Conservation (phyloP, 768 basidiomycete species). For the Suillus alpinus region DNA sequence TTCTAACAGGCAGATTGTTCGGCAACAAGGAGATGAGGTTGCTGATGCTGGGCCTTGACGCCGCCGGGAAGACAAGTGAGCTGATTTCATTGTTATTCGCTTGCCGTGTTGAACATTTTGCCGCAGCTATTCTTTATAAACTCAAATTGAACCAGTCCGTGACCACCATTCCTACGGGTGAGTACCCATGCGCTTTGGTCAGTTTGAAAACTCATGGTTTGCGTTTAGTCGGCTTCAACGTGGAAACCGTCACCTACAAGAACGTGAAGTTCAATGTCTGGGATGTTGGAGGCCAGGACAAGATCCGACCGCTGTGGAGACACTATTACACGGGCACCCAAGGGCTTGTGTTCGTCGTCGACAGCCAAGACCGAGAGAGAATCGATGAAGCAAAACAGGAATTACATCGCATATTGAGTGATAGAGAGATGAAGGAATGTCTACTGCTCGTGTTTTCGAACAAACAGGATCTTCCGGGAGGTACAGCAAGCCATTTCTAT, state of each 20-base stretch:
- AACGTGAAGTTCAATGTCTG: slow-evolving; percentile 95
- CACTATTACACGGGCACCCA: slow-evolving; percentile 99
- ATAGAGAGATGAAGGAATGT: slow-evolving; percentile 98
- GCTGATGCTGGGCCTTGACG: slow-evolving; percentile 95
- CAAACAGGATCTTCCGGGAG: slow-evolving; percentile 97
- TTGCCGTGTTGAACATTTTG: slow-evolving; percentile 7
- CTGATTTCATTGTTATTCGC: slow-evolving; percentile 15
- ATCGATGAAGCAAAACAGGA: slow-evolving; percentile 97
- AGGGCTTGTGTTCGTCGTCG: slow-evolving; percentile 97
- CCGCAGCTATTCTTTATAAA: slow-evolving; percentile 93
- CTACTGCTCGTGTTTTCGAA: slow-evolving; percentile 97
- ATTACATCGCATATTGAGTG: slow-evolving; percentile 91
- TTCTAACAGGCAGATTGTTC: slow-evolving; percentile 78
- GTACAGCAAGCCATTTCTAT: slow-evolving; percentile 37
- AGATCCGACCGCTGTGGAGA: slow-evolving; percentile 97
- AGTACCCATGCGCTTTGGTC: slow-evolving; percentile 6
- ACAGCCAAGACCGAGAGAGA: slow-evolving; percentile 92
- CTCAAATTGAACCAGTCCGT: slow-evolving; percentile 98
- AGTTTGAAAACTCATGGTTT: slow-evolving; percentile 5
- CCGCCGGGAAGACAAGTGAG: slow-evolving; percentile 98
- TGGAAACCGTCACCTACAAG: slow-evolving; percentile 99
- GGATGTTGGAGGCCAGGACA: slow-evolving; percentile 99
- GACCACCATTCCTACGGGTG: slow-evolving; percentile 96
- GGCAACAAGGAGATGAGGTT: slow-evolving; percentile 99
- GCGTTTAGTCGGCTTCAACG: slow-evolving; percentile 91